These are phyloP conservation scores for Litchi chinensis DNA, from an alignment of 345 rosid genomes.

Conservation along the genomic window DNA sequence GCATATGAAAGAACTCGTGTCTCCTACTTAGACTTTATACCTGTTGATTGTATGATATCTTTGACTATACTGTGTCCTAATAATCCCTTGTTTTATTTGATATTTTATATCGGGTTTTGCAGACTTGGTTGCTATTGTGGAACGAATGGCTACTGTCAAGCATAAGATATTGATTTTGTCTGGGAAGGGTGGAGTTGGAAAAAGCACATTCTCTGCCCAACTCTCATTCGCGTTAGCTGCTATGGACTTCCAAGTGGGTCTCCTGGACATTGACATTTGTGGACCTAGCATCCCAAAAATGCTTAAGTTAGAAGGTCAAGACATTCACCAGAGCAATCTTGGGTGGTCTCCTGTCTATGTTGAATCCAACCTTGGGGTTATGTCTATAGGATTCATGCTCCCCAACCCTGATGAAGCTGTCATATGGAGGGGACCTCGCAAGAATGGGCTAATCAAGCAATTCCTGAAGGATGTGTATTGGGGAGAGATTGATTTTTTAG, in stretches of 20 bases:
- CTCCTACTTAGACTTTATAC: background rate
- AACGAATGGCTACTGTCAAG: constrained; percentile 93
- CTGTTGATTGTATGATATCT: background rate
- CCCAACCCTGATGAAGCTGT: constrained; percentile 93
- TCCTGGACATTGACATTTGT: constrained; percentile 86
- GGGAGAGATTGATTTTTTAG: constrained; percentile 90
- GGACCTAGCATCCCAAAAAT: constrained; percentile 98
- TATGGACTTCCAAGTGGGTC: constrained; percentile 88
- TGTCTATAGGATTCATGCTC: constrained; percentile 98
- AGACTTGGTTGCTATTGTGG: constrained; percentile 91
- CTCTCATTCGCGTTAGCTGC: constrained; percentile 84
- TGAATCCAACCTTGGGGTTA: constrained; percentile 94
- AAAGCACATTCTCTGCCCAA: constrained; percentile 96
- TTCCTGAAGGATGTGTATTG: constrained; percentile 90
- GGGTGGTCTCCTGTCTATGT: constrained; percentile 99
- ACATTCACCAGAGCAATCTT: constrained; percentile 93
- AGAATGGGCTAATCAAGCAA: constrained; percentile 90
- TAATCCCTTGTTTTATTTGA: background rate
- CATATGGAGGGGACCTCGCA: constrained; percentile 97
- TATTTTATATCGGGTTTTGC: constrained; percentile 24
- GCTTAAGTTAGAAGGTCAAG: constrained; percentile 95
- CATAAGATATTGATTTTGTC: constrained; percentile 89
- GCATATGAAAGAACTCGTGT: background rate
- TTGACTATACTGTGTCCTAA: background rate
- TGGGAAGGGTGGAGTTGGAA: constrained; percentile 97